Conservation (phyloP, 306 rosid genomes). For the Prinsepia uniflora region DNA sequence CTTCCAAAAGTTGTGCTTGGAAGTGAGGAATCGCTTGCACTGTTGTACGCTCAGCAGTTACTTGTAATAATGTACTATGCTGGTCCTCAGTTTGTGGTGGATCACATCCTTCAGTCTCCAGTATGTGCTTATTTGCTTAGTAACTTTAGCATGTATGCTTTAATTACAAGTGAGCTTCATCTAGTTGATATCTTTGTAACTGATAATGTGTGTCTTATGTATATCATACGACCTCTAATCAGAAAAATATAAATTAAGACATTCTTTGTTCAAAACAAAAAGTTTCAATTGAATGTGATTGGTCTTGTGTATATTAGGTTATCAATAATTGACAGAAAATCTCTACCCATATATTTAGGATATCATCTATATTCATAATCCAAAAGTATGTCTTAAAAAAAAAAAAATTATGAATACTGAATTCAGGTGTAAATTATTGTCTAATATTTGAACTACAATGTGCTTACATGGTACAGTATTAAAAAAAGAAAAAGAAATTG, state of each 20-base stretch:
- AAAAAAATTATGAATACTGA: not conserved
- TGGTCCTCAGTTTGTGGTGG: conserved; percentile 78
- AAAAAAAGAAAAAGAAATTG: not conserved
- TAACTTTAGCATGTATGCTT: conserved; percentile 15
- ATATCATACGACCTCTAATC: not conserved
- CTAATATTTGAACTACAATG: not conserved
- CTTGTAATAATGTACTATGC: conserved; percentile 72
- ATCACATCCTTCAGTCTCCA: conserved; percentile 73
- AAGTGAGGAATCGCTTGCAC: conserved; percentile 65
- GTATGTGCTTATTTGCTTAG: conserved; percentile 44
- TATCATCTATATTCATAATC: not conserved
- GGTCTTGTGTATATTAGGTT: not conserved
- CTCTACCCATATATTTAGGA: not conserved
- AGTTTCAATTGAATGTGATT: not conserved
- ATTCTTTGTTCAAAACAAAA: not conserved
- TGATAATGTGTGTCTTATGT: not conserved
- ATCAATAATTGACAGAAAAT: not conserved
- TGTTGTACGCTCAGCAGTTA: conserved; percentile 64
- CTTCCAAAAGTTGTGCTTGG: conserved; percentile 93
- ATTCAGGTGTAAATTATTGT: not conserved
- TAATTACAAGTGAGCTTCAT: not conserved
- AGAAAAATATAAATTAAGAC: not conserved
- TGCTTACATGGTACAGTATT: not conserved
- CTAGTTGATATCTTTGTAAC: not conserved
- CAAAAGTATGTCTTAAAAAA: not conserved